These are phyloP conservation scores for Ophiostoma tasmaniense DNA, from an alignment of 2,329 filamentous ascomycete genomes.

Conservation along the genomic window DNA sequence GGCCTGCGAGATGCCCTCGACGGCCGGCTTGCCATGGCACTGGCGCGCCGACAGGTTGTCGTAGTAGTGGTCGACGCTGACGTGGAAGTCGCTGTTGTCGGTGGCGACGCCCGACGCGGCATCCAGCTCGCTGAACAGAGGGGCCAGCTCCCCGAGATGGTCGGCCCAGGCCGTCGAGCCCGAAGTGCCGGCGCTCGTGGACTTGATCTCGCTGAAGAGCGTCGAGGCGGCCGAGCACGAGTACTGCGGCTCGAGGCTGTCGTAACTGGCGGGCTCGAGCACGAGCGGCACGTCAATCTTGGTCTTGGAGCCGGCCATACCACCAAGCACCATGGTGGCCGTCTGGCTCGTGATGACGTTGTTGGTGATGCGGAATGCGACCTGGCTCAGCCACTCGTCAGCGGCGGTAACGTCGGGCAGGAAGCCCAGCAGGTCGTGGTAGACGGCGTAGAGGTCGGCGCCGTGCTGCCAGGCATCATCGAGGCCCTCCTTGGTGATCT, in stretches of 20 bases:
- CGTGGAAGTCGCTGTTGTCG: slow-evolving; percentile 55
- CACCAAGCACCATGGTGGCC: slow-evolving; percentile 62
- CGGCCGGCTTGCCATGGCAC: slow-evolving; percentile 62
- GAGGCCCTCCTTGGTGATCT: slow-evolving; percentile 64
- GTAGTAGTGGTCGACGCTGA: slow-evolving; percentile 71
- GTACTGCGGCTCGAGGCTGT: slow-evolving; percentile 69
- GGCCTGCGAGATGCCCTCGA: slow-evolving; percentile 44
- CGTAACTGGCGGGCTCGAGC: slow-evolving; percentile 49
- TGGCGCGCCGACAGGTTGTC: slow-evolving; percentile 74
- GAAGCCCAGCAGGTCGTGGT: slow-evolving; percentile 60
- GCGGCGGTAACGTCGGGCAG: slow-evolving; percentile 42
- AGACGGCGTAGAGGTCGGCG: slow-evolving; percentile 66
- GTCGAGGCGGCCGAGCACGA: slow-evolving; percentile 45
- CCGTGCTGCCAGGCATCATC: slow-evolving; percentile 71
- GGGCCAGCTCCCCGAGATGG: slow-evolving; percentile 27
- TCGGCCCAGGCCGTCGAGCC: slow-evolving; percentile 13
- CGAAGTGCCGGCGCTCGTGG: not conserved
- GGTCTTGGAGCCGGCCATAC: slow-evolving; percentile 57
- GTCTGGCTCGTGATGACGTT: slow-evolving; percentile 79
- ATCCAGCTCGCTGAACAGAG: slow-evolving; percentile 55
- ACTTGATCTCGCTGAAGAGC: slow-evolving; percentile 14
- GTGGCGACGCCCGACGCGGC: slow-evolving; percentile 55
- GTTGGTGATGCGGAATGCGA: slow-evolving; percentile 66
- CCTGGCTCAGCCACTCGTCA: slow-evolving; percentile 34
- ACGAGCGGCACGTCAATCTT: slow-evolving; percentile 42